Percentiles rank a stretch among this genome's conserved stretches.
Conservation (phyloP, 371 early-diverging fungal species). For the Coemansia sp. region DNA sequence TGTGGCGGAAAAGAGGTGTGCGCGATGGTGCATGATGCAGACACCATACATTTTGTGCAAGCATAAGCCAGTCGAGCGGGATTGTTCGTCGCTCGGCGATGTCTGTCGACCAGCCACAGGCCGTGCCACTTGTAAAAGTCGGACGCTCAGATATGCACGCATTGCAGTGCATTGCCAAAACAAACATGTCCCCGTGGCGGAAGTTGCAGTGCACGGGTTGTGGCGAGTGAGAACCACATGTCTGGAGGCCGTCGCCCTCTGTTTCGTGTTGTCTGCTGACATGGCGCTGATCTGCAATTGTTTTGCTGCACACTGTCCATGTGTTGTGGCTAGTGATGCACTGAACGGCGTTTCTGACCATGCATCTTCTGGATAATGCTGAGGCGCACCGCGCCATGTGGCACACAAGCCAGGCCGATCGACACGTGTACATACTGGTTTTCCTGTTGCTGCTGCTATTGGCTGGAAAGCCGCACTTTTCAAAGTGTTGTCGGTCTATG, state of each 20-base stretch:
- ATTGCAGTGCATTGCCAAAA: background rate
- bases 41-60: background rate
- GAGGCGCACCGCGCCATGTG: background rate
- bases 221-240: conserved; percentile 1
- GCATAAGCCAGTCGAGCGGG: background rate
- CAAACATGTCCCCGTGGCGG: conserved; percentile 2
- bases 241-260: background rate
- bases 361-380: background rate
- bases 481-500: background rate
- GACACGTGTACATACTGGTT: too few relatives aligned
- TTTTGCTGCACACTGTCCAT: background rate
- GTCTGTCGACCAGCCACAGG: background rate
- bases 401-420: background rate
- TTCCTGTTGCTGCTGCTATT: background rate
- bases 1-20: conserved; percentile 2
- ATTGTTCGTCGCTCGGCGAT: background rate
- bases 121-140: background rate
- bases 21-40: conserved; percentile 4
- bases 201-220: background rate
- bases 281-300: conserved; percentile 1
- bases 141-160: background rate
- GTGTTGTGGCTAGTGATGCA: conserved; percentile 6
- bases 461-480: background rate
- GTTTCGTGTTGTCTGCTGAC: conserved; percentile 1
- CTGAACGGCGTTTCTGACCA: background rate